phyloP scores from a whole-genome alignment of 129 eudicot species.

The Flaveria ramosissima region DNA sequence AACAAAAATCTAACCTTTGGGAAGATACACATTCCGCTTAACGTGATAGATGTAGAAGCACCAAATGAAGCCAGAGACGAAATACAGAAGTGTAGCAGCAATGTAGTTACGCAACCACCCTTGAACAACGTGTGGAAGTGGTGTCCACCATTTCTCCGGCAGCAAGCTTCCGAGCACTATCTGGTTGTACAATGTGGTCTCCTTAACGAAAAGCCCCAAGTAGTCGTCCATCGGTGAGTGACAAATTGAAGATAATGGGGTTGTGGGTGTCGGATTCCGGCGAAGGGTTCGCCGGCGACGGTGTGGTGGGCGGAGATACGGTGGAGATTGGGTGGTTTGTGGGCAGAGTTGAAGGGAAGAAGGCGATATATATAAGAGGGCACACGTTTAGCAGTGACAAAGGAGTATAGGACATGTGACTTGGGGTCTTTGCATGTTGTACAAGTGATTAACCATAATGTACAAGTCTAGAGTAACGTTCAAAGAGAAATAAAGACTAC shows the following conservation, averaged over 20 bases:
- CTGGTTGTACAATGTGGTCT: slow-evolving; percentile 62
- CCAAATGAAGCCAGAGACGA: slow-evolving; percentile 72
- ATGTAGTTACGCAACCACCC: slow-evolving; percentile 89
- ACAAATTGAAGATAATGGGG: background rate
- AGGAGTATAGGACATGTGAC: background rate
- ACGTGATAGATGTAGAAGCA: slow-evolving; percentile 72
- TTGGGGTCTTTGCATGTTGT: background rate
- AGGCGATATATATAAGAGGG: background rate
- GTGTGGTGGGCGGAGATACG: background rate
- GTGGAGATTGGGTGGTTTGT: background rate
- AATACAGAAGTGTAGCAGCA: slow-evolving; percentile 60
- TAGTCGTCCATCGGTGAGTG: slow-evolving; percentile 34
- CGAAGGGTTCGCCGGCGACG: background rate
- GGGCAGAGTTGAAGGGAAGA: too few species aligned
- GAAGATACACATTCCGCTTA: slow-evolving; percentile 70
- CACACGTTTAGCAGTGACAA: background rate
- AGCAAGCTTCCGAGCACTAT: slow-evolving; percentile 56
- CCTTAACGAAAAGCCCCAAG: slow-evolving; percentile 53
- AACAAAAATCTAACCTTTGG: slow-evolving; percentile 52
- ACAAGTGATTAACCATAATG: background rate
- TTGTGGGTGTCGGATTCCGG: slow-evolving; percentile 10
- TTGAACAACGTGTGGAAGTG: slow-evolving; percentile 61
- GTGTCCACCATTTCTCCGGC: slow-evolving; percentile 59
- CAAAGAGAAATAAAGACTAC: background rate
- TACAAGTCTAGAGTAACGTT: background rate